phyloP scores from a whole-genome alignment of 805 yeast species.

The Wickerhamiella bombiphila region DNA sequence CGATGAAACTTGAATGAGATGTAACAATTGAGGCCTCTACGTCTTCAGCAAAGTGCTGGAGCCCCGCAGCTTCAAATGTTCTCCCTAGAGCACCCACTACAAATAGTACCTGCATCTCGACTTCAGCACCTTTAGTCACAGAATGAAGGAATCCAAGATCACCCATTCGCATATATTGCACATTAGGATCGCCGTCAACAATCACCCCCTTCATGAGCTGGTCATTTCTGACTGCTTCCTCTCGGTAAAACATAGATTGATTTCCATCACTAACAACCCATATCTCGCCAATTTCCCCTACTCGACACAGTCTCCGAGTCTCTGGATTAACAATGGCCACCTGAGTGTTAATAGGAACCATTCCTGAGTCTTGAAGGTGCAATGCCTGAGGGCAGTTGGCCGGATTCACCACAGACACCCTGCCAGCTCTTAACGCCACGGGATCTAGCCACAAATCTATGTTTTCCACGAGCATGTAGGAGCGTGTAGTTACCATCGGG shows the following conservation, averaged over 20 bases:
- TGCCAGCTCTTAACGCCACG: constrained; percentile 77
- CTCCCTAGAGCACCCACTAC: constrained; percentile 73
- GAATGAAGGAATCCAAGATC: constrained; percentile 86
- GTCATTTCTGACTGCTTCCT: constrained; percentile 36
- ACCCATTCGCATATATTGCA: constrained; percentile 73
- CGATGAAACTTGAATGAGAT: constrained; percentile 30
- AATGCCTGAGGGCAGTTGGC: constrained; percentile 53
- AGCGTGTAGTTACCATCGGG: constrained; percentile 71
- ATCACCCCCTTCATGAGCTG: constrained; percentile 43
- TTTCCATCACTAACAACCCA: constrained; percentile 92
- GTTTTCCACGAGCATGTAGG: constrained; percentile 80
- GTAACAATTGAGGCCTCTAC: constrained; percentile 55
- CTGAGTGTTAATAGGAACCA: constrained; percentile 89
- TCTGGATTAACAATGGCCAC: constrained; percentile 93
- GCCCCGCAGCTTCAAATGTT: constrained; percentile 81
- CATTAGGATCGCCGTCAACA: constrained; percentile 44
- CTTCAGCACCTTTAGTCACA: constrained; percentile 33
- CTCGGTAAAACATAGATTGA: constrained; percentile 41
- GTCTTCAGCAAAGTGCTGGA: constrained; percentile 81
- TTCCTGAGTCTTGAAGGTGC: constrained; percentile 83
- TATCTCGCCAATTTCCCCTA: constrained; percentile 92
- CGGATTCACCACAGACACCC: constrained; percentile 64
- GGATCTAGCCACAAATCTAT: constrained; percentile 80
- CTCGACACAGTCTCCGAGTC: constrained; percentile 58
- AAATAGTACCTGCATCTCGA: constrained; percentile 61